Evolutionary conservation across 2,329 filamentous ascomycete genomes (phyloP), one percentile per base, ranked within the genome.

Genomic region (Xylariaceae sp.): DNA sequence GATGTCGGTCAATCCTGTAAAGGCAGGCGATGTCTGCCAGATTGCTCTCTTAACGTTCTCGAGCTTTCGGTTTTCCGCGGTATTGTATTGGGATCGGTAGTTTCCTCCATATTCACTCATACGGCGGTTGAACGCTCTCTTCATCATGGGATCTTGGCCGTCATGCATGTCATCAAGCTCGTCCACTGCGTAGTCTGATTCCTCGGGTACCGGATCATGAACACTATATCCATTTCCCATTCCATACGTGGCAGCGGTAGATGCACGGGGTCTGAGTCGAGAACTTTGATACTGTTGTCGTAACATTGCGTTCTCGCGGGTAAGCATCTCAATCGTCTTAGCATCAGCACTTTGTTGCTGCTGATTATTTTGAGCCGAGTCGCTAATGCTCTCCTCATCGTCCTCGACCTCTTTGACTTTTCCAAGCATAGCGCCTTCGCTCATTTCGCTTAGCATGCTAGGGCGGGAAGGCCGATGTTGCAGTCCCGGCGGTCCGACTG

Each of bases 381-480:
- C 81, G 58, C 77, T 79, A 7, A 76, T 71, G 53, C 77, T 83
- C 60, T 79, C 78, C 62, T 79, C 82, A 52, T 86, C 83, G 54
- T 86, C 83, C 29, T 86, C 83, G 2, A 85, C 82, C 67, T 88
- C 85, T 61, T 87, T 84, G 37, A 90, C 80, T 63, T 88, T 88
- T 37, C 81, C 81, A 11, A 86, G 76, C 70, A 82, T 79, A 50
- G 73, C 76, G 37, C 80, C 80, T 54, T 85, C 83, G 57, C 74
- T 86, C 11, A 86, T 84, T 65, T 89, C 86, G 59, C 86, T 88
- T 32, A 89, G 74, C 78, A 89, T 85, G 66, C 86, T 89, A 39
- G 86, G 86, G 50, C 86, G 83, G 11, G 91, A 95, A 3, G 89
- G 88, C 37, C 90, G 83, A 68, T 94, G 88, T 64, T 92, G 88